phyloP scores from a whole-genome alignment of 768 basidiomycete genomes.

The Lentinula sp. region DNA sequence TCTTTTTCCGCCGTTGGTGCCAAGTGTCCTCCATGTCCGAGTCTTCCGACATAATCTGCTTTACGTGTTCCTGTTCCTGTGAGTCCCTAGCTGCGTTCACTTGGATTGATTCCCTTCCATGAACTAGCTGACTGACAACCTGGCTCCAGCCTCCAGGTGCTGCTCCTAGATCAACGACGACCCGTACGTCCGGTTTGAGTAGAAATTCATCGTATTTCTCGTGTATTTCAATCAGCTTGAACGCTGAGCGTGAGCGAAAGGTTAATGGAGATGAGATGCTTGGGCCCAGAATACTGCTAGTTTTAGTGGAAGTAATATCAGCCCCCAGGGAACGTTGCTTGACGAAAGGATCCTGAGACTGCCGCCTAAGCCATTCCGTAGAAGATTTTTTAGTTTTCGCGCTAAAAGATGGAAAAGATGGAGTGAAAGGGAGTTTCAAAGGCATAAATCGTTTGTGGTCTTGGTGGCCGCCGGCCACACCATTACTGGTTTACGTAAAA shows the following conservation, averaged over 20 bases:
- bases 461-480: no score
- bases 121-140: conserved; percentile 46
- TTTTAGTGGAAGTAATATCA: conserved; percentile 1
- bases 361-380: conserved; percentile 61
- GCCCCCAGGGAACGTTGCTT: conserved; percentile 33
- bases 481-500: no score
- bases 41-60: neutral
- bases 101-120: conserved; percentile 41
- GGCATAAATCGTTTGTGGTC: neutral
- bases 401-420: neutral
- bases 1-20: conserved; percentile 10
- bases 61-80: conserved; percentile 11
- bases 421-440: neutral
- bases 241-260: conserved; percentile 85
- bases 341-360: conserved; percentile 67
- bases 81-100: conserved; percentile 10
- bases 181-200: conserved; percentile 40
- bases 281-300: conserved; percentile 1
- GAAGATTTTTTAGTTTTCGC: conserved; percentile 31
- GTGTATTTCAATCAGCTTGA: conserved; percentile 84
- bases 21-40: neutral
- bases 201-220: conserved; percentile 48
- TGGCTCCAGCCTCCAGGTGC: conserved; percentile 96
- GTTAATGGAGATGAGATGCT: conserved; percentile 9
- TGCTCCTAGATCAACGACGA: conserved; percentile 84